Conservation (phyloP, 2,329 filamentous ascomycete species). For the Talaromyces funiculosus region DNA sequence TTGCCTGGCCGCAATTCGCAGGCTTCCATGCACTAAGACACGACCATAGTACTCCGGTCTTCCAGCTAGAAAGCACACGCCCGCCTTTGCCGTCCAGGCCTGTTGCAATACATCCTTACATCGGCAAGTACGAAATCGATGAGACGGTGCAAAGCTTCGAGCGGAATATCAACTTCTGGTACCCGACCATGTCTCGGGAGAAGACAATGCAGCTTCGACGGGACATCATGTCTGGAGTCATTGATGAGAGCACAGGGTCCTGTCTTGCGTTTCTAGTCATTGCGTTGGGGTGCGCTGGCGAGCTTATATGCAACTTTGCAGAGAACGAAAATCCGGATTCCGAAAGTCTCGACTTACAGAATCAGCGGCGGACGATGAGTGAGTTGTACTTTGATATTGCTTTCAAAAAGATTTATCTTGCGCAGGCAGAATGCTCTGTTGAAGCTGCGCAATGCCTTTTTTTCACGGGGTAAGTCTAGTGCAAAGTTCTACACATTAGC, state of each 20-base stretch:
- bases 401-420: constrained; percentile 43
- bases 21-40: constrained; percentile 40
- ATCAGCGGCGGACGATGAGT: constrained; percentile 32
- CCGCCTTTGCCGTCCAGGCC: constrained; percentile 25
- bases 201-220: constrained; percentile 33
- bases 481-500: neutral
- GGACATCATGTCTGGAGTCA: constrained; percentile 30
- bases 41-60: constrained; percentile 42
- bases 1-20: constrained; percentile 49
- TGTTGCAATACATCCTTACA: constrained; percentile 36
- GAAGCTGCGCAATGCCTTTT: constrained; percentile 48
- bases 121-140: constrained; percentile 39
- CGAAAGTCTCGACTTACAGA: constrained; percentile 27
- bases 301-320: constrained; percentile 32
- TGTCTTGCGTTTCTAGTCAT: constrained; percentile 46
- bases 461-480: constrained; percentile 41
- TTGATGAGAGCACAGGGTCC: constrained; percentile 34
- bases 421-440: constrained; percentile 44
- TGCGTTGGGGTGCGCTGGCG: constrained; percentile 45
- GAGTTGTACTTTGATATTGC: constrained; percentile 45
- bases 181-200: constrained; percentile 44
- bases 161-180: constrained; percentile 49
- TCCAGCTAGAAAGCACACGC: constrained; percentile 44
- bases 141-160: constrained; percentile 43
- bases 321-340: constrained; percentile 14